These are phyloP conservation scores for Cokeromyces recurvatus DNA, from an alignment of 371 early-diverging fungal genomes.

Conservation along the genomic window DNA sequence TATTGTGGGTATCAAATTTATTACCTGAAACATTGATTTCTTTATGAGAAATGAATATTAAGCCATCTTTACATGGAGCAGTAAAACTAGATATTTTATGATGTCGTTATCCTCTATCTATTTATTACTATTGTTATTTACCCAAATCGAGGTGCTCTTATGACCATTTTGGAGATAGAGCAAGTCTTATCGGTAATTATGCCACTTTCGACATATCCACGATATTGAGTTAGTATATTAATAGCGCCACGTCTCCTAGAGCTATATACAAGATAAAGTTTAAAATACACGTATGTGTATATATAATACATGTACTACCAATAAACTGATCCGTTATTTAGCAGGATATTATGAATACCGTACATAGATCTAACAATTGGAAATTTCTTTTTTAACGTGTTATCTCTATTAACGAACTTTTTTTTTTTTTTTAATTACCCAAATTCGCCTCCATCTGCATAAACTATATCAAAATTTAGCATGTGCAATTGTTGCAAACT, in stretches of 20 bases:
- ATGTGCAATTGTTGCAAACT: too few relatives aligned
- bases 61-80: conserved; percentile 22
- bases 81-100: conserved; percentile 10
- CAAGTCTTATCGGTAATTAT: conserved; percentile 13
- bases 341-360: conserved; percentile 18
- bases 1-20: not conserved
- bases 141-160: conserved; percentile 19
- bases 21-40: conserved; percentile 15
- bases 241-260: conserved; percentile 19
- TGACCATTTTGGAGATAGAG: conserved; percentile 11
- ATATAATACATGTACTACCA: conserved; percentile 7
- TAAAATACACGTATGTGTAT: too few relatives aligned
- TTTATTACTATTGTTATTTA: conserved; percentile 11
- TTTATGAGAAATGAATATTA: conserved; percentile 17
- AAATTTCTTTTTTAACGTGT: too few relatives aligned
- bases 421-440: too few relatives aligned
- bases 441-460: too few relatives aligned
- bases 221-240: conserved; percentile 17
- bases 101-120: not conserved
- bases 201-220: conserved; percentile 13
- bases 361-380: too few relatives aligned
- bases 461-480: too few relatives aligned
- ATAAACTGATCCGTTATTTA: conserved; percentile 21
- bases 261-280: conserved; percentile 1
- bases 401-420: too few relatives aligned